Conservation (phyloP, 169 alveolate genomes). For the Plasmodium ovale region DNA sequence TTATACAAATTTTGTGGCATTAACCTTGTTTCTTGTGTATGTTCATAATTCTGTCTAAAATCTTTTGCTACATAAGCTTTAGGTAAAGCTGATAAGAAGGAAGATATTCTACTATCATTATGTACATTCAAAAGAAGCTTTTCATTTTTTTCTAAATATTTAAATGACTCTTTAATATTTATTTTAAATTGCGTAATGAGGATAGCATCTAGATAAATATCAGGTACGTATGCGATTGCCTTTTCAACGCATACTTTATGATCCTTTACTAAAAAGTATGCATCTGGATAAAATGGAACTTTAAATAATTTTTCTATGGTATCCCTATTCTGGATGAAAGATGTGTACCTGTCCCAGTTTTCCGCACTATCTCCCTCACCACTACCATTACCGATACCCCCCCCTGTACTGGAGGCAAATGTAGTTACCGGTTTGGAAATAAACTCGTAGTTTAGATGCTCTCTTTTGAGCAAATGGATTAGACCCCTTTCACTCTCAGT, state of each 20-base stretch:
- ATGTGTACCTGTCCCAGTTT: conserved; percentile 79
- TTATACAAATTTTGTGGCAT: conserved; percentile 68
- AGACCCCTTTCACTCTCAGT: conserved; percentile 82
- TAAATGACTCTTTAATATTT: conserved; percentile 74
- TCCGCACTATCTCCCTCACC: conserved; percentile 52
- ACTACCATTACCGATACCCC: conserved; percentile 49
- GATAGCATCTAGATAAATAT: conserved; percentile 76
- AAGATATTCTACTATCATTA: conserved; percentile 76
- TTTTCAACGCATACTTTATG: conserved; percentile 77
- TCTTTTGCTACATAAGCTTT: conserved; percentile 76
- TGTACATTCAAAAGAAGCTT: conserved; percentile 45
- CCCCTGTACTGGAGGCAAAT: conserved; percentile 39
- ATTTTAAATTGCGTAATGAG: conserved; percentile 77
- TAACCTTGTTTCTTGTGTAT: conserved; percentile 49
- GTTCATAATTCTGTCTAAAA: conserved; percentile 74
- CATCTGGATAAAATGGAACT: conserved; percentile 88
- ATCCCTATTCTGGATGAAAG: conserved; percentile 50
- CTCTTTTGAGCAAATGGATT: conserved; percentile 81
- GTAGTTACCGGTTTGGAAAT: conserved; percentile 64
- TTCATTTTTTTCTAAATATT: conserved; percentile 71
- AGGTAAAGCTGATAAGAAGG: conserved; percentile 72
- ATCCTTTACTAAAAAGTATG: conserved; percentile 77
- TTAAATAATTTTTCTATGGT: conserved; percentile 42
- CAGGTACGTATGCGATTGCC: conserved; percentile 81
- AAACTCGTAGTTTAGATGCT: conserved; percentile 79